These are phyloP conservation scores for Penicillium sp. DNA, from an alignment of 2,329 filamentous ascomycete genomes.

Conservation along the genomic window DNA sequence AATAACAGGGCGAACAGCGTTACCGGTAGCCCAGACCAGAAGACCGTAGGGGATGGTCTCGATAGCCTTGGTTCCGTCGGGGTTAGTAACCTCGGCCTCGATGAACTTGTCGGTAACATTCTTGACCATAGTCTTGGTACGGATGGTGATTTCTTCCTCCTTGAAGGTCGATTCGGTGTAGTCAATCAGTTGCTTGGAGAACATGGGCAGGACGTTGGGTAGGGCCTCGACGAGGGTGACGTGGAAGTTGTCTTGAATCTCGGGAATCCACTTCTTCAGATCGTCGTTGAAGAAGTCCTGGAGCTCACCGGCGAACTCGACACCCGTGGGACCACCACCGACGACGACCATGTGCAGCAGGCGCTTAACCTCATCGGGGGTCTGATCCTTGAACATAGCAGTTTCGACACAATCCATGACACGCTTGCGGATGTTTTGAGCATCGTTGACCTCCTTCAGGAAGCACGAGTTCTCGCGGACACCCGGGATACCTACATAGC, in stretches of 20 bases:
- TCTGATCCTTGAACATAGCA: slow-evolving; percentile 96
- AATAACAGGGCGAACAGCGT: slow-evolving; percentile 86
- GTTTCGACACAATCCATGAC: slow-evolving; percentile 99
- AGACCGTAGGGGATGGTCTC: slow-evolving; percentile 90
- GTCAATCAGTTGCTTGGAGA: slow-evolving; percentile 98
- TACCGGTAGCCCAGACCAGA: slow-evolving; percentile 97
- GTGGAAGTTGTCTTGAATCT: slow-evolving; percentile 92
- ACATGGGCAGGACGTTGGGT: slow-evolving; percentile 92
- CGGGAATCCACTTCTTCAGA: slow-evolving; percentile 96
- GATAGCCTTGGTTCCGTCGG: slow-evolving; percentile 81
- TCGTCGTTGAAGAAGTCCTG: slow-evolving; percentile 99
- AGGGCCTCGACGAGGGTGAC: slow-evolving; percentile 97
- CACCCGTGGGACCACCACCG: slow-evolving; percentile 91
- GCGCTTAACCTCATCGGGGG: slow-evolving; percentile 83
- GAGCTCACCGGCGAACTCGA: slow-evolving; percentile 97
- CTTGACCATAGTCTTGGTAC: slow-evolving; percentile 99
- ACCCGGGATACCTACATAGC: slow-evolving; percentile 72
- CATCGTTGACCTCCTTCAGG: slow-evolving; percentile 96
- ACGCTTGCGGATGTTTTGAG: slow-evolving; percentile 93
- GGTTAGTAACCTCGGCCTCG: slow-evolving; percentile 80
- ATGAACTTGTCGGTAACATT: slow-evolving; percentile 91
- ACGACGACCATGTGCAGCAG: slow-evolving; percentile 98
- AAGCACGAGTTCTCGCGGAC: slow-evolving; percentile 96
- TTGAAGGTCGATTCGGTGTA: slow-evolving; percentile 99
- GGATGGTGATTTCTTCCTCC: slow-evolving; percentile 96